A percentile compares a stretch with the other conserved stretches of the same genome.
Conservation (phyloP, 768 basidiomycete species). For the Boletellus ananas region DNA sequence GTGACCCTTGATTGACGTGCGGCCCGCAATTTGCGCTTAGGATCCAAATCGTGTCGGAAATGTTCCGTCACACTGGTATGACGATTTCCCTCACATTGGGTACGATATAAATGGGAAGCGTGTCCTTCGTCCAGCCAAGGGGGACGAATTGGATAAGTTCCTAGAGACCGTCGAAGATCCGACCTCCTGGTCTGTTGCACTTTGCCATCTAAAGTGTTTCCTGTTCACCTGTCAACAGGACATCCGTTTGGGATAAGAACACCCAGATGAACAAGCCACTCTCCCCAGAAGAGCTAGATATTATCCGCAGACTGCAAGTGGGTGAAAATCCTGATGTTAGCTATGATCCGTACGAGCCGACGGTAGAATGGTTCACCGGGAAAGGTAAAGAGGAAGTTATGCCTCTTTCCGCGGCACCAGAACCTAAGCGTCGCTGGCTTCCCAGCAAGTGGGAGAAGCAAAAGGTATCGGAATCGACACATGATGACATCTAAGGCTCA, state of each 20-base stretch:
- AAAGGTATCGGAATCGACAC: slow-evolving; percentile 56
- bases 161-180: slow-evolving; percentile 91
- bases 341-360: slow-evolving; percentile 93
- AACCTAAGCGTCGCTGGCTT: slow-evolving; percentile 95
- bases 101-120: slow-evolving; percentile 95
- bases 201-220: background rate
- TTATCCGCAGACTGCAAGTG: slow-evolving; percentile 86
- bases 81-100: slow-evolving; percentile 98
- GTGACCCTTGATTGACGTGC: slow-evolving; percentile 5
- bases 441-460: slow-evolving; percentile 99
- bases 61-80: slow-evolving; percentile 98
- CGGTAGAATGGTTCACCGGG: slow-evolving; percentile 95
- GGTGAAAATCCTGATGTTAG: slow-evolving; percentile 87
- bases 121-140: slow-evolving; percentile 88
- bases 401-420: slow-evolving; percentile 87
- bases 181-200: slow-evolving; percentile 64
- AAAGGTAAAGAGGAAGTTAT: slow-evolving; percentile 92
- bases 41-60: slow-evolving; percentile 93
- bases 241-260: slow-evolving; percentile 87
- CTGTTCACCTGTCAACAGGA: slow-evolving; percentile 48
- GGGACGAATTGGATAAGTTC: slow-evolving; percentile 97
- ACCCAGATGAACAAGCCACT: slow-evolving; percentile 82
- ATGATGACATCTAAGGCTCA: slow-evolving; percentile 1
- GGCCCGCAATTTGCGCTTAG: slow-evolving; percentile 37
- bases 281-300: slow-evolving; percentile 87